These are phyloP conservation scores for Auxenochlorella pyrenoidosa DNA, from an alignment of 139 green algal genomes.

Conservation along the genomic window DNA sequence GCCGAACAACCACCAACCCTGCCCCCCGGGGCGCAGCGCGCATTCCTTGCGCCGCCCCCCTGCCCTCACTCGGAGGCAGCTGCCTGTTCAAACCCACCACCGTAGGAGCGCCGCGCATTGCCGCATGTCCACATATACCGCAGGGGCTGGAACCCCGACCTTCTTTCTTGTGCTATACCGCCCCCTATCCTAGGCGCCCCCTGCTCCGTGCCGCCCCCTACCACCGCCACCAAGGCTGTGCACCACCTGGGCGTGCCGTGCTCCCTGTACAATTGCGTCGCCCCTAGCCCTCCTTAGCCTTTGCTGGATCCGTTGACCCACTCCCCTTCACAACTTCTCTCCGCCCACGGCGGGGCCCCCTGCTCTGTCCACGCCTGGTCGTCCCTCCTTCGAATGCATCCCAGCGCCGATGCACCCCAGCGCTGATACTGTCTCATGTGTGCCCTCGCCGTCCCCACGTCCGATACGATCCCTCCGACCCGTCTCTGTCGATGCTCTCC, in stretches of 20 bases:
- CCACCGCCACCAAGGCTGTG: neutral
- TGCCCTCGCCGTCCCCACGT: neutral
- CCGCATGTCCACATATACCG: neutral
- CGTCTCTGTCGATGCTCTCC: neutral
- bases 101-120: neutral
- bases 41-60: too few relatives aligned
- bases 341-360: neutral
- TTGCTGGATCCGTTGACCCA: neutral
- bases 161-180: neutral
- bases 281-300: neutral
- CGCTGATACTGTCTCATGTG: too few relatives aligned
- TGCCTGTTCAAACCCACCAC: too few relatives aligned
- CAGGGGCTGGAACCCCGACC: neutral
- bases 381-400: too few relatives aligned
- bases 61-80: too few relatives aligned
- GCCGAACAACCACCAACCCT: too few relatives aligned
- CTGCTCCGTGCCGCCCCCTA: neutral
- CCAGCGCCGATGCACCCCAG: neutral
- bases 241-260: too few relatives aligned
- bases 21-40: too few relatives aligned
- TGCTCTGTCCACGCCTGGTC: neutral
- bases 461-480: neutral
- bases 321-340: conserved; percentile 7
- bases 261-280: neutral
- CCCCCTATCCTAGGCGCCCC: neutral